Evolutionary conservation across 495 filamentous ascomycete genomes (phyloP).

Genomic region (Aspergillus panamensis): DNA sequence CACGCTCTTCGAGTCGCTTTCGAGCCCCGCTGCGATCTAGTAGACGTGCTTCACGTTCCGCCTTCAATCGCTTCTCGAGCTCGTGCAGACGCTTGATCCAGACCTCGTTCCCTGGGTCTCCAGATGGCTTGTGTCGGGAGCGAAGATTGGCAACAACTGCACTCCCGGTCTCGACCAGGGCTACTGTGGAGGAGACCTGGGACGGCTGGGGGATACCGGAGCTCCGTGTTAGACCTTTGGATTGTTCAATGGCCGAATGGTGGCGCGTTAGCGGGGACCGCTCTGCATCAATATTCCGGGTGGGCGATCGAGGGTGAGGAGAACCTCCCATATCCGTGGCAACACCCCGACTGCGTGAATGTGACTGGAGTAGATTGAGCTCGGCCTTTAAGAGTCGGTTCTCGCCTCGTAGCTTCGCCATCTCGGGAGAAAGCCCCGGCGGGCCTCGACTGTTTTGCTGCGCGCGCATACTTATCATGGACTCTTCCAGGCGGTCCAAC

Average conservation of each 20-base stretch:
- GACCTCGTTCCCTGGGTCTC: conserved; percentile 53
- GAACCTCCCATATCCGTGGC: conserved; percentile 30
- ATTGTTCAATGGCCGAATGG: conserved; percentile 37
- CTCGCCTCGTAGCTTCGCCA: conserved; percentile 69
- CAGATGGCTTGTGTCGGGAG: conserved; percentile 23
- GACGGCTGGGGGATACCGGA: conserved; percentile 38
- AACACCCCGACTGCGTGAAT: conserved; percentile 36
- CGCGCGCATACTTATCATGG: conserved; percentile 53
- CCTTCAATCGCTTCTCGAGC: conserved; percentile 82
- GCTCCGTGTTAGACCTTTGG: conserved; percentile 30
- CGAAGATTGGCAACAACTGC: conserved; percentile 35
- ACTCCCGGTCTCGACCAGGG: conserved; percentile 26
- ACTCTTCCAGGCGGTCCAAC: conserved; percentile 80
- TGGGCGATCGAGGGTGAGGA: conserved; percentile 28
- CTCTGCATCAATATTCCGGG: conserved; percentile 22
- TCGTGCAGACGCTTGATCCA: conserved; percentile 85
- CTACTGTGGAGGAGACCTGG: conserved; percentile 33
- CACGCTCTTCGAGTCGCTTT: conserved; percentile 79
- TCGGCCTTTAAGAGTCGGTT: conserved; percentile 83
- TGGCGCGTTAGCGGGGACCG: conserved; percentile 48
- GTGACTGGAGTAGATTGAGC: conserved; percentile 65
- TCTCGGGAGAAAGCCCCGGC: conserved; percentile 52
- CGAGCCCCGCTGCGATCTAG: conserved; percentile 79
- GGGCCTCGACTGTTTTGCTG: conserved; percentile 36
- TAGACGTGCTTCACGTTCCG: conserved; percentile 81